phyloP scores from a whole-genome alignment of 768 basidiomycete species.

The Infundibulicybe gibba region DNA sequence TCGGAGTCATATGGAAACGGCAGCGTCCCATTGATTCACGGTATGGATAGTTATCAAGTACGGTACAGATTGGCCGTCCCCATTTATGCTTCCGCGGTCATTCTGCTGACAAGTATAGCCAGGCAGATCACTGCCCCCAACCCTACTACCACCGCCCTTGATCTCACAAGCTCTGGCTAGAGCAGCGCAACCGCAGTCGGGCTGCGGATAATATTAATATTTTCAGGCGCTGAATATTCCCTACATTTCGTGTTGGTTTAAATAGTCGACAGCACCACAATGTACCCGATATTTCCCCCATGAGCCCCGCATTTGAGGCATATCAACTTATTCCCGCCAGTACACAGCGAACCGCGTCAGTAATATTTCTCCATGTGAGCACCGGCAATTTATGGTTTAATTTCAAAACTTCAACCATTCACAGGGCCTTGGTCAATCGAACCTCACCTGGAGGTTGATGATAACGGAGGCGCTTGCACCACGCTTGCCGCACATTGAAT shows the following conservation, averaged over 20 bases:
- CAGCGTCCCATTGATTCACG: too few relatives aligned
- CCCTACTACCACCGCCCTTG: too few relatives aligned
- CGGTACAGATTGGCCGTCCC: too few relatives aligned
- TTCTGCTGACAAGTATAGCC: too few relatives aligned
- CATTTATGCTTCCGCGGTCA: too few relatives aligned
- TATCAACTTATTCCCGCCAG: constrained; percentile 5
- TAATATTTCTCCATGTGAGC: constrained; percentile 71
- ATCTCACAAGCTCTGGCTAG: not conserved
- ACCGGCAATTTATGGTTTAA: not conserved
- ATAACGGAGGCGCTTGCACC: constrained; percentile 27
- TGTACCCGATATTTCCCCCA: too few relatives aligned
- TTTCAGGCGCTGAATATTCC: not conserved
- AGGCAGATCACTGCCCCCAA: too few relatives aligned
- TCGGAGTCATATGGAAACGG: too few relatives aligned
- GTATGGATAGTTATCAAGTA: too few relatives aligned
- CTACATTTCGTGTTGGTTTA: not conserved
- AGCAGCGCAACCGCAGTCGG: constrained; percentile 10
- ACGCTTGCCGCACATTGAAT: constrained; percentile 33
- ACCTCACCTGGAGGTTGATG: constrained; percentile 29
- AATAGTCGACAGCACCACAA: too few relatives aligned
- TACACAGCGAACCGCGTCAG: constrained; percentile 54
- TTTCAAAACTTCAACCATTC: not conserved
- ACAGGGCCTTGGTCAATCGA: constrained; percentile 38
- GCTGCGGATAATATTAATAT: constrained; percentile 7
- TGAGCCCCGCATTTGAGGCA: not conserved